These are phyloP conservation scores for Suhomyces bribrorum DNA, from an alignment of 1,139 yeast genomes.

Conservation along the genomic window DNA sequence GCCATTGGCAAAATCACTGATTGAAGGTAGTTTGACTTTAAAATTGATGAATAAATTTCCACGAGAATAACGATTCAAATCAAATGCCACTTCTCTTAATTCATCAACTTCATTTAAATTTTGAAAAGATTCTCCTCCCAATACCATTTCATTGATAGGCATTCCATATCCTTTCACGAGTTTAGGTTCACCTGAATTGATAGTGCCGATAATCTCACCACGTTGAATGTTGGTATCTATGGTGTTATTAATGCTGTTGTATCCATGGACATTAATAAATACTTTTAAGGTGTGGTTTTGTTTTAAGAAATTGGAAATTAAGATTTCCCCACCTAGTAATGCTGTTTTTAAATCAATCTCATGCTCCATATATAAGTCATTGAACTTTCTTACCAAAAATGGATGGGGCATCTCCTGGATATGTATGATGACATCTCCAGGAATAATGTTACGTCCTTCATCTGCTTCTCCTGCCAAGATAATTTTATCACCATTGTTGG, in stretches of 20 bases:
- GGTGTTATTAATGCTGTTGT: slow-evolving; percentile 23
- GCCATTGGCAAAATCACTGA: slow-evolving; percentile 27
- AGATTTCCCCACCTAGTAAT: slow-evolving; percentile 54
- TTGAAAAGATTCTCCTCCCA: slow-evolving; percentile 28
- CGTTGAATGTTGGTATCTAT: slow-evolving; percentile 27
- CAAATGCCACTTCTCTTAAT: slow-evolving; percentile 20
- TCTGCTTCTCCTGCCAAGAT: slow-evolving; percentile 62
- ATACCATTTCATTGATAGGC: slow-evolving; percentile 57
- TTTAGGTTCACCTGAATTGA: slow-evolving; percentile 49
- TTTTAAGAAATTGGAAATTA: slow-evolving; percentile 42
- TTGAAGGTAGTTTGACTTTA: slow-evolving; percentile 38
- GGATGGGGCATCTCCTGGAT: slow-evolving; percentile 37
- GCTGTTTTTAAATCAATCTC: slow-evolving; percentile 55
- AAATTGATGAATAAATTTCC: slow-evolving; percentile 48
- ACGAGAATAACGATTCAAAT: slow-evolving; percentile 25
- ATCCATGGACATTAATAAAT: slow-evolving; percentile 41
- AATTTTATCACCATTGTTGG: slow-evolving; percentile 50
- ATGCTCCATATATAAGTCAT: slow-evolving; percentile 48
- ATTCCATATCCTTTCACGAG: slow-evolving; percentile 54
- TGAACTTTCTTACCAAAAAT: slow-evolving; percentile 49
- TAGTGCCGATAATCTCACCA: slow-evolving; percentile 51
- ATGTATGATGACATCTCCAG: slow-evolving; percentile 66
- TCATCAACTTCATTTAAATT: slow-evolving; percentile 20
- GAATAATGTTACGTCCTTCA: slow-evolving; percentile 57
- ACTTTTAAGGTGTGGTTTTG: slow-evolving; percentile 46